These are phyloP conservation scores for Melampsora occidentalis DNA, from an alignment of 1,284 basidiomycete species.

Conservation along the genomic window DNA sequence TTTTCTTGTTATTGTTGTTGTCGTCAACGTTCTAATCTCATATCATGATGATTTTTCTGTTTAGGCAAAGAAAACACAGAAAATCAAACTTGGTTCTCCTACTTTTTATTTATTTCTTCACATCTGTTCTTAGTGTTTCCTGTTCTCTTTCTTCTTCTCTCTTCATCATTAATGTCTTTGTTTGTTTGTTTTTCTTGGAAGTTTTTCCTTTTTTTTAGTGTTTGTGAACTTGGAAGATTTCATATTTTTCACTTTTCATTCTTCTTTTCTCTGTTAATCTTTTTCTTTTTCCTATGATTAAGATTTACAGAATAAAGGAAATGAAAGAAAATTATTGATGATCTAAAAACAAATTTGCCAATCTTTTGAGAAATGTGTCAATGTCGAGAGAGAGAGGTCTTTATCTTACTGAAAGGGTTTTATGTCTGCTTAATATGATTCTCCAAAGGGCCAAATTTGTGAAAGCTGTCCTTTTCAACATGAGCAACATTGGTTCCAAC, in stretches of 20 bases:
- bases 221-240: neutral
- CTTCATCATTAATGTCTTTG: neutral
- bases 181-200: constrained; percentile 3
- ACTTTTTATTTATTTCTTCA: neutral
- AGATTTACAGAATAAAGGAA: no score
- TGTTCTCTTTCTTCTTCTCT: neutral
- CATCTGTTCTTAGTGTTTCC: neutral
- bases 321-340: no score
- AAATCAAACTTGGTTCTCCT: neutral
- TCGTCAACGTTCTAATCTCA: neutral
- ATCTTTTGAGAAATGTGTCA: no score
- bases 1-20: neutral
- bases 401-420: no score
- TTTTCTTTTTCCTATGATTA: no score
- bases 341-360: no score
- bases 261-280: neutral
- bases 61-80: neutral
- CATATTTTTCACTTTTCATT: neutral
- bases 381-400: no score
- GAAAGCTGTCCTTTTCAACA: no score
- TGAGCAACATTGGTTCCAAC: no score
- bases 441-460: no score
- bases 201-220: neutral
- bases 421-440: no score
- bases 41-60: neutral